phyloP scores from a whole-genome alignment of 768 basidiomycete genomes.

The Russula griseocarnosa region DNA sequence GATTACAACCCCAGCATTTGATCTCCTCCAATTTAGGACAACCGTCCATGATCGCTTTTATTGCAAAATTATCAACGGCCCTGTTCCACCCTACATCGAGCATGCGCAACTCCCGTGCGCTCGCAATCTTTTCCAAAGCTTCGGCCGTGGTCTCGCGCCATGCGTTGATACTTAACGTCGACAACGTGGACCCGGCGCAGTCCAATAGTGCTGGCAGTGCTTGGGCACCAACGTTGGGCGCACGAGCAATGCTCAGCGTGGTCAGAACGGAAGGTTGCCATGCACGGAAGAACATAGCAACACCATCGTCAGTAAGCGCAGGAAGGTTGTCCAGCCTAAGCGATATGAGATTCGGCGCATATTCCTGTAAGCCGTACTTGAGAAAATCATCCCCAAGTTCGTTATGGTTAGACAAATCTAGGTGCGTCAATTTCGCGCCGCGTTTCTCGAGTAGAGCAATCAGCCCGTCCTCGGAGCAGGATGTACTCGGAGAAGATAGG shows the following conservation, averaged over 20 bases:
- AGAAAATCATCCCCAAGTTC: conserved; percentile 60
- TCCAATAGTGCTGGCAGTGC: conserved; percentile 49
- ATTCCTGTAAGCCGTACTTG: conserved; percentile 50
- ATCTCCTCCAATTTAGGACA: conserved; percentile 43
- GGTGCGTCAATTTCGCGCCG: conserved; percentile 51
- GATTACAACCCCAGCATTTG: conserved; percentile 55
- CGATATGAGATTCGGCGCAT: conserved; percentile 45
- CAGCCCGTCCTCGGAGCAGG: conserved; percentile 55
- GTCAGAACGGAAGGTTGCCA: conserved; percentile 43
- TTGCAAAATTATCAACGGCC: conserved; percentile 72
- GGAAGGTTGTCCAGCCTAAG: conserved; percentile 55
- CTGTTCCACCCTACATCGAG: conserved; percentile 87
- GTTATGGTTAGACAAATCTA: conserved; percentile 70
- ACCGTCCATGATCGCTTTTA: conserved; percentile 60
- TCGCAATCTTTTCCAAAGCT: conserved; percentile 40
- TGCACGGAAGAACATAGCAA: conserved; percentile 60
- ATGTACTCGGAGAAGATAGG: conserved; percentile 55
- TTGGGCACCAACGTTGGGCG: conserved; percentile 14
- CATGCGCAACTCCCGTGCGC: conserved; percentile 43
- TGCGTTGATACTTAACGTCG: conserved; percentile 68
- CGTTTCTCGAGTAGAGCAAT: conserved; percentile 51
- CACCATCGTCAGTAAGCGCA: conserved; percentile 65
- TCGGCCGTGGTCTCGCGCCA: conserved; percentile 61
- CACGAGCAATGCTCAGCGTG: conserved; percentile 32
- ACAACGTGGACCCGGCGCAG: conserved; percentile 60